Base-by-base conservation (phyloP, 805 yeast genomes). In the Novakomyces olei region DNA sequence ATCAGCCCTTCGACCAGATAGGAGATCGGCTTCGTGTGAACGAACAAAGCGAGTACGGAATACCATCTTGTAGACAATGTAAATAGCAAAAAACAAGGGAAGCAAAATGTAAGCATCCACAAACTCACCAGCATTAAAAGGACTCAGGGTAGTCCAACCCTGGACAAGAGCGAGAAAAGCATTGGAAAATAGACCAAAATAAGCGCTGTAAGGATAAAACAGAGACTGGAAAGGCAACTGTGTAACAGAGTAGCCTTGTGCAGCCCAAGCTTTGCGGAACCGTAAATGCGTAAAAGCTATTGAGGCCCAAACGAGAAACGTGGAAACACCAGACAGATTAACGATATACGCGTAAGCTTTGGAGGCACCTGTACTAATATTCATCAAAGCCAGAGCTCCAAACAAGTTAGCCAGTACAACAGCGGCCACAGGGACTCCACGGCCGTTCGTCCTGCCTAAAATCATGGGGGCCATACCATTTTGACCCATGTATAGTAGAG, bases 371-470 rank as follows among this genome's bases (percentile, higher is more conserved):
- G 60, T 51, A 26, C 74, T 65, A 4, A 78, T 78, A 26, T 73
- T 66, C 27, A 29, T 19, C 26, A 72, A 67, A 10, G 74, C 68
- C 40, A 74, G 53, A 5, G 77, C 65, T 18, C 76, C 77, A 41
- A 69, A 55, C 15, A 47, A 8, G 18, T 55, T 44, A 10, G 63
- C 51, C 14, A 57, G 34, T 1, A 43, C 39, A 43, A 73, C 65
- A 12, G 79, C 83, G 33, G 63, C 65, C 34, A 74, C 45, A 12
- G 92, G 92, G 46, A 91, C 63, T 35, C 92, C 92, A 32, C 55
- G 58, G 40, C 72, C 61, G 48, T 78, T 88, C 37, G 77, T 67
- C 52, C 72, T 71, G 28, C 72, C 68, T 33, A 72, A 61, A 19
- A 59, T 43, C 36, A 55, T 55, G 23, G 79, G 80, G 9, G 72